These are phyloP conservation scores for Elsinoe perseae DNA, from an alignment of 2,329 filamentous ascomycete species.

Conservation along the genomic window DNA sequence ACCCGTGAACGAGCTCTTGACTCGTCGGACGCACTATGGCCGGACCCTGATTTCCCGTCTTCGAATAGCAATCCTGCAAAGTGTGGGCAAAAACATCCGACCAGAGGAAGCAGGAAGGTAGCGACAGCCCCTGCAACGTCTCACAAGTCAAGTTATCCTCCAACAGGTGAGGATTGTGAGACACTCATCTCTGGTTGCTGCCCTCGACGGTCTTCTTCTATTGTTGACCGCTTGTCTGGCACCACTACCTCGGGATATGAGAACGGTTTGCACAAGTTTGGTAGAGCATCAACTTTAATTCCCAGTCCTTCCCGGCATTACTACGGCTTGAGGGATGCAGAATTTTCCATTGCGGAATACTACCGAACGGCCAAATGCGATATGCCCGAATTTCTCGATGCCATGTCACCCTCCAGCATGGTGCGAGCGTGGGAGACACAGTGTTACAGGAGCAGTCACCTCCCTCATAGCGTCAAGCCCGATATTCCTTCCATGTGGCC, in stretches of 20 bases:
- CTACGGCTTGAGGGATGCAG: not conserved
- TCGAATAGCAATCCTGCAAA: not conserved
- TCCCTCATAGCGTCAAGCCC: not conserved
- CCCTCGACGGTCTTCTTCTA: not conserved
- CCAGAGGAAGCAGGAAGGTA: not conserved
- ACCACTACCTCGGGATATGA: conserved; percentile 1
- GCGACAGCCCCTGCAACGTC: not conserved
- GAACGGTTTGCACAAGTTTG: not conserved
- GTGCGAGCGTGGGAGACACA: not conserved
- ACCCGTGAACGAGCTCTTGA: not conserved
- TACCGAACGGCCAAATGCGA: not conserved
- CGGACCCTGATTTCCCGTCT: conserved; percentile 9
- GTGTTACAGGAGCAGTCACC: not conserved
- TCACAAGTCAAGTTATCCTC: not conserved
- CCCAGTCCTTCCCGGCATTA: not conserved
- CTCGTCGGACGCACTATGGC: not conserved
- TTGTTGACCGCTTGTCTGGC: conserved; percentile 4
- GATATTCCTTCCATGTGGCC: not conserved
- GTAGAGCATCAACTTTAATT: conserved; percentile 2
- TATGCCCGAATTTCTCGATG: not conserved
- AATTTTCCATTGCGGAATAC: not conserved
- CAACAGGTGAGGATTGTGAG: not conserved
- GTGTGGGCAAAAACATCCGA: not conserved
- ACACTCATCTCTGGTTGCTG: conserved; percentile 2
- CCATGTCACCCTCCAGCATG: not conserved